phyloP scores from a whole-genome alignment of 345 rosid genomes.

The Laguncularia racemosa region DNA sequence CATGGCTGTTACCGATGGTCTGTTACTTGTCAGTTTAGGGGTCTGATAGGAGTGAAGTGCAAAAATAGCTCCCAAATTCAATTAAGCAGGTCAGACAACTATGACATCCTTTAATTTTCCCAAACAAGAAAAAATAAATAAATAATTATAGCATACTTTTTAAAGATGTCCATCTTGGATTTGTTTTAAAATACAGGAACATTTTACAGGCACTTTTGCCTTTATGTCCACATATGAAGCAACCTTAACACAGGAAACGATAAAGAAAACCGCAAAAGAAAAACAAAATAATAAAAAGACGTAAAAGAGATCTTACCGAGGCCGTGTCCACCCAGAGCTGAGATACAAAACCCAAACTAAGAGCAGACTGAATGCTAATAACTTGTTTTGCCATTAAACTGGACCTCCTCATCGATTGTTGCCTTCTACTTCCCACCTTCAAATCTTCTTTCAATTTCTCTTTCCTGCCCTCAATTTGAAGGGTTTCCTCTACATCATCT shows the following conservation, averaged over 20 bases:
- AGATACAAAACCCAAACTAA: conserved; percentile 65
- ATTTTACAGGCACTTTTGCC: too few species aligned
- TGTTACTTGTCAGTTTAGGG: too few species aligned
- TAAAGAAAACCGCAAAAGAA: not conserved
- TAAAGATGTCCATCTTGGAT: too few species aligned
- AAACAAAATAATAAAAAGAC: not conserved
- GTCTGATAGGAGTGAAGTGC: too few species aligned
- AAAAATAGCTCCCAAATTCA: too few species aligned
- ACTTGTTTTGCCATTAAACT: conserved; percentile 81
- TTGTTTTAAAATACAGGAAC: too few species aligned
- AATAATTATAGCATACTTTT: too few species aligned
- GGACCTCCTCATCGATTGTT: conserved; percentile 52
- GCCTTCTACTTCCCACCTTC: conserved; percentile 30
- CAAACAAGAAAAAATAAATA: too few species aligned
- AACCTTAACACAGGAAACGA: not conserved
- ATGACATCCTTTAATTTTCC: too few species aligned
- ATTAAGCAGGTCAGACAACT: too few species aligned
- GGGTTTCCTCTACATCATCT: conserved; percentile 2
- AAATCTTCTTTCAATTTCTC: not conserved
- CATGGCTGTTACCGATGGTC: too few species aligned
- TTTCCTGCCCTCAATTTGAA: not conserved
- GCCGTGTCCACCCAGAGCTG: conserved; percentile 78
- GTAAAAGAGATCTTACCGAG: conserved; percentile 30
- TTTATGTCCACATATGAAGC: too few species aligned
- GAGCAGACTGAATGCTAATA: conserved; percentile 66